Conservation (phyloP, 2,329 filamentous ascomycete genomes). For the Corynespora cassiicola region DNA sequence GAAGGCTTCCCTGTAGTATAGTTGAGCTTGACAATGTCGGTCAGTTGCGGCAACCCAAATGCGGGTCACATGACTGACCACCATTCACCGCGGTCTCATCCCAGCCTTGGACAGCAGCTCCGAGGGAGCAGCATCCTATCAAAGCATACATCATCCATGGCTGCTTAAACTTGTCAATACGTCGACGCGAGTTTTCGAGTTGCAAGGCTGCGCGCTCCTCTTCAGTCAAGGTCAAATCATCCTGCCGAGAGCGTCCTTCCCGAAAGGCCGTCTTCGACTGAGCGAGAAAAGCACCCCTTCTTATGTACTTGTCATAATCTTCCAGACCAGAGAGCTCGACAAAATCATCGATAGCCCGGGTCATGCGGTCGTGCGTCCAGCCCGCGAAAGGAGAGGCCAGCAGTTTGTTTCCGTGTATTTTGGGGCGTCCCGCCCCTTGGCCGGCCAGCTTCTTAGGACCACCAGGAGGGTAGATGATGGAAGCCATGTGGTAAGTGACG, state of each 20-base stretch:
- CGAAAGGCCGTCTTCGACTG: constrained; percentile 23
- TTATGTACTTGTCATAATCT: constrained; percentile 25
- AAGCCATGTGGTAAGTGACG: no score
- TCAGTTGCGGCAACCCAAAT: background rate
- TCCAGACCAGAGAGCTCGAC: constrained; percentile 17
- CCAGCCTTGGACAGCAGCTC: constrained; percentile 30
- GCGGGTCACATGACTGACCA: constrained; percentile 13
- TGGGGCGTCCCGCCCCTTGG: constrained; percentile 16
- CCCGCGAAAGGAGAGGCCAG: constrained; percentile 24
- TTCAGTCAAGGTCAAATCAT: constrained; percentile 18
- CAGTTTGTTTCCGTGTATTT: no score
- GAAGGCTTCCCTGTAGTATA: constrained; percentile 20
- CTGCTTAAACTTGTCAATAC: constrained; percentile 29
- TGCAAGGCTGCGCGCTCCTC: constrained; percentile 16
- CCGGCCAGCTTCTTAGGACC: constrained; percentile 3
- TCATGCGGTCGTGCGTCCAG: constrained; percentile 21
- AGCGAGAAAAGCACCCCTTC: constrained; percentile 25
- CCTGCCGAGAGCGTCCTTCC: constrained; percentile 11
- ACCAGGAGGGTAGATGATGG: no score
- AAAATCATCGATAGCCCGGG: constrained; percentile 17
- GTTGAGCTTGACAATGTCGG: constrained; percentile 14
- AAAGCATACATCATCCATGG: constrained; percentile 25
- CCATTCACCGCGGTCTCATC: constrained; percentile 27
- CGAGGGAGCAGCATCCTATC: constrained; percentile 23
- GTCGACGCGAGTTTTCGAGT: constrained; percentile 18